Conservation (phyloP, 257 asterid species). For the Solanum medicagineum region DNA sequence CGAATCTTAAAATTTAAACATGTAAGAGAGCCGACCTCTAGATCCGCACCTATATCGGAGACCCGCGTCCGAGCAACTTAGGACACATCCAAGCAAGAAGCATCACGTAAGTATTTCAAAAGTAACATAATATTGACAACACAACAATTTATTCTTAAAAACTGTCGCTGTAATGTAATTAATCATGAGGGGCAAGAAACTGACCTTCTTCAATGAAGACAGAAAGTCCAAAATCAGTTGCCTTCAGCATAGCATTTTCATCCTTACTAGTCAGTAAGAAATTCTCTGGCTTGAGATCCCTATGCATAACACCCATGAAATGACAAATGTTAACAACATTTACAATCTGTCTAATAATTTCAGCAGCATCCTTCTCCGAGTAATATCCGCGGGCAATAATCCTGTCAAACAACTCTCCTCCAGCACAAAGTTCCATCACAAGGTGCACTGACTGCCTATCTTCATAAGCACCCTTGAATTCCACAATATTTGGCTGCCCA, state of each 20-base stretch:
- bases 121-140: neutral
- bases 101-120: neutral
- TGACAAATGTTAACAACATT: slow-evolving; percentile 67
- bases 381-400: slow-evolving; percentile 60
- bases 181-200: neutral
- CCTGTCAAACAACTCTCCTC: slow-evolving; percentile 60
- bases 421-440: slow-evolving; percentile 59
- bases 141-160: neutral
- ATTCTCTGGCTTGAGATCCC: slow-evolving; percentile 74
- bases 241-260: slow-evolving; percentile 40
- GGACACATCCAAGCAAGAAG: neutral
- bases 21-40: neutral
- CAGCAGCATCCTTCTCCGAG: slow-evolving; percentile 52
- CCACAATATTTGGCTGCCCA: slow-evolving; percentile 64
- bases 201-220: slow-evolving; percentile 60
- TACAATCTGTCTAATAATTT: slow-evolving; percentile 57
- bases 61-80: neutral
- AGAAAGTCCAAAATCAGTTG: slow-evolving; percentile 66
- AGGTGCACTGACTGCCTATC: slow-evolving; percentile 48
- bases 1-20: too few species aligned
- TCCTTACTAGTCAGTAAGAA: slow-evolving; percentile 55
- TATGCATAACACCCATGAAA: slow-evolving; percentile 68
- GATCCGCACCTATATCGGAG: neutral
- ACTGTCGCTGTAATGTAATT: neutral
- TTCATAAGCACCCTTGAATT: slow-evolving; percentile 57